Conservation (phyloP, 108 stramenopile species). For the Cyclotella atomus region DNA sequence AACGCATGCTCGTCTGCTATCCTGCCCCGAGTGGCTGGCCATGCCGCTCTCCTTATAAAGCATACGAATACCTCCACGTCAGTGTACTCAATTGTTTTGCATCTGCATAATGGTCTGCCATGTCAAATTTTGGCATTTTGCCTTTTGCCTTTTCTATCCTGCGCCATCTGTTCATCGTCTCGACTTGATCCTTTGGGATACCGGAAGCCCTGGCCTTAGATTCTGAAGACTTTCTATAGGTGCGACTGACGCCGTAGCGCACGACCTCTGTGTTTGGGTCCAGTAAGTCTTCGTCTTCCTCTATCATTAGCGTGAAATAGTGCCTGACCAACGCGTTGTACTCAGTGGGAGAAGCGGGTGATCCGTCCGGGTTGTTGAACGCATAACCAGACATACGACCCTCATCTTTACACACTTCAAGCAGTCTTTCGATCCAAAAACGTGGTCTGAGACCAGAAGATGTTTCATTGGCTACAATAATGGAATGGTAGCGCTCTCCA, state of each 20-base stretch:
- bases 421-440: constrained; percentile 22
- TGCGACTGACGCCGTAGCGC: neutral
- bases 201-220: neutral
- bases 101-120: constrained; percentile 13
- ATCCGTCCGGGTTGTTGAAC: neutral
- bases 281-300: neutral
- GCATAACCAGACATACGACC: constrained; percentile 1
- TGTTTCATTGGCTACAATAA: neutral
- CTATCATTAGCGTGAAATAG: neutral
- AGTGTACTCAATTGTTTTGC: neutral
- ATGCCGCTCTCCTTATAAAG: neutral
- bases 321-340: constrained; percentile 11
- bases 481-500: constrained; percentile 1
- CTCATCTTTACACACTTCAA: constrained; percentile 1
- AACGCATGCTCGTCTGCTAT: neutral
- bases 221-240: constrained; percentile 1
- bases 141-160: neutral
- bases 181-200: neutral
- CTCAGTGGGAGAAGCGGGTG: neutral
- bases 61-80: constrained; percentile 15
- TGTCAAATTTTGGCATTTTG: neutral
- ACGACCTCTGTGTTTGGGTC: neutral
- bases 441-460: constrained; percentile 4
- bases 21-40: neutral
- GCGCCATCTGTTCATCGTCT: constrained; percentile 12